Evolutionary conservation across 306 rosid genomes (phyloP), one percentile per base, ranked within the genome.

Genomic region (Ceratonia siliqua): DNA sequence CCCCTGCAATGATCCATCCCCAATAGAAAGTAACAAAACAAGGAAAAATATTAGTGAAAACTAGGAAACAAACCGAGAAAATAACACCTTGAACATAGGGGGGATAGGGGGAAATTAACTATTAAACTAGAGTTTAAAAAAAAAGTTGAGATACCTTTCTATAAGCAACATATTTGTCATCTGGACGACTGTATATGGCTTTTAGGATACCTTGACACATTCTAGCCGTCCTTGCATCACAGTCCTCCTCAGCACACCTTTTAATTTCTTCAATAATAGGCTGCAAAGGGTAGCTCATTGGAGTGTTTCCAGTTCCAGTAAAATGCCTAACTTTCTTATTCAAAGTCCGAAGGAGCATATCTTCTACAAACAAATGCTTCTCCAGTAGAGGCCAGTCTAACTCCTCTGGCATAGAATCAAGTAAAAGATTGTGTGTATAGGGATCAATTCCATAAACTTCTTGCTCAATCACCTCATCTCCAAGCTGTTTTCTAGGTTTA

Each of bases 361-460:
- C 99, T 86, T 95, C 99, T 54, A 95, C 76, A 83, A 95, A 89
- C 82, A 89, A 11, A 85, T 92, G 99, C 82, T 86, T 95, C 55
- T 92, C 96, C 21, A 25, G 58, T 28, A 90, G 88, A 77, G 92
- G 24, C 97, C 99, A 95, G 72, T 95, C 93, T 72, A 84, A 78
- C 46, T 87, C 99, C 61, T 89, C 92, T 25, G 97, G 95, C 89
- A 95, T 89, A 12, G 99, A 95, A 78, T 95, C 99, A 75, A 95
- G 99, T 77, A 95, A 79, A 76, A 92, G 99, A 87, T 95, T 95
- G 85, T 95, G 98, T 12, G 97, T 95, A 70, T 89, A 92, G 38
- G 99, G 99, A 85, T 95, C 99, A 78, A 95, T 92, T 68, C 99
- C 99, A 66, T 95, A 95, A 79, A 95, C 98, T 79, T 92, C 99